Evolutionary conservation across 257 asterid genomes (phyloP), one percentile per base, ranked within the genome.

Genomic region (Penstemon eatonii): DNA sequence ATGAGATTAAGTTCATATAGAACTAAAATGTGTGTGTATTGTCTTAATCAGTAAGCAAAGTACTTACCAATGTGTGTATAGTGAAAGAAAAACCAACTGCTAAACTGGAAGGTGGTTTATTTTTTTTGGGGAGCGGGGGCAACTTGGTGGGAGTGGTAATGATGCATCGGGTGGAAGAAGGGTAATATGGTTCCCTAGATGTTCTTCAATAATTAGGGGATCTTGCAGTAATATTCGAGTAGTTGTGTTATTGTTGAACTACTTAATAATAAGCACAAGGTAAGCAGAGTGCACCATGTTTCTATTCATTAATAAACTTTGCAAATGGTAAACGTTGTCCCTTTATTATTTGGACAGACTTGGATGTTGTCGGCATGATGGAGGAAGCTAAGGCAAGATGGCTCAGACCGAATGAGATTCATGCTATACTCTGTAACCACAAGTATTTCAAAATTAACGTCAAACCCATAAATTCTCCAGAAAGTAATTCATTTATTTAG

Each of bases 361-460:
- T 93, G 84, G 99, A 93, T 73, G 76, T 93, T 51, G 67, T 55
- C 56, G 76, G 64, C 57, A 80, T 88, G 67, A 73, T 82, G 84
- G 92, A 78, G 82, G 99, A 93, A 78, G 96, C 99, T 68, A 83
- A 79, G 79, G 44, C 80, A 60, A 85, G 99, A 78, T 93, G 99
- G 99, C 91, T 93, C 65, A 75, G 99, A 56, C 97, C 99, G 3
- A 93, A 93, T 51, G 99, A 93, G 87, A 93, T 93, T 72, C 87
- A 93, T 73, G 99, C 99, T 25, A 77, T 93, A 65, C 92, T 93
- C 66, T 81, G 87, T 76, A 93, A 93, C 87, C 69, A 73, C 84
- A 87, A 84, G 75, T 67, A 80, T 57, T 93, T 93, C 79, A 73
- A 78, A 68, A 85, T 93, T 74, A 72, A 76, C 69, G 99, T 93